Base-by-base conservation (phyloP, 345 rosid species). In the Diplotaxis tenuifolia region DNA sequence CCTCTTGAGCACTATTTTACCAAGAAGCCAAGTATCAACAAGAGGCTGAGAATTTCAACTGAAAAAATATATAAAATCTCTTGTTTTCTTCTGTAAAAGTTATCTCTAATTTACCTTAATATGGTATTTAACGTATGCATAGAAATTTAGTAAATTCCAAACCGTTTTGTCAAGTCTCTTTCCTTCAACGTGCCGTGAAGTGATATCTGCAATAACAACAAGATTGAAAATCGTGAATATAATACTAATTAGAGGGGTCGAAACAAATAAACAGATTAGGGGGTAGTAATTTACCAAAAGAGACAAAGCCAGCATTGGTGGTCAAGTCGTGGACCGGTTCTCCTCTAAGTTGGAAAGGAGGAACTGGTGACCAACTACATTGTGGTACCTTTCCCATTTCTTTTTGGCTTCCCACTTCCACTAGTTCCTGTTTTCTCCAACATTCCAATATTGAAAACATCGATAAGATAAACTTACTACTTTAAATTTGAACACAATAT, bases 351-450 rank as follows among this genome's bases (percentile, higher is more conserved):
- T 91, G 93, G 22, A 85, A 82, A 50, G 97, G 97, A 72, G 97
- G 98, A 72, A 91, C 84, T 20, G 96, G 89, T 68, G 97, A 86
- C 98, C 97, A 94, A 72, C 65, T 78, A 72, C 97, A 91, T 0
- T 82, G 87, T 62, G 98, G 98, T 68, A 82, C 95, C 73, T 84
- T 91, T 36, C 81, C 85, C 94, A 89, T 86, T 76, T 82, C 86
- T 54, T 81, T 81, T 66, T 84, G 83, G 66, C 76, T 89, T 65
- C 92, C 91, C 28, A 86, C 90, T 61, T 89, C 97, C 76, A 85
- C 78, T 52, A 89, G 90, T 76, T 89, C 98, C 95, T 93, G 74
- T 77, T 38, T 6, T 22, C 52, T 19, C 22, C 36, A 75, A 32
- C 1, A 49, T 63, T 9, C 10, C 14, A 49, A 19, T 2, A 28